These are phyloP conservation scores for Laburnicola sp. DNA, from an alignment of 2,329 filamentous ascomycete genomes.

Conservation along the genomic window DNA sequence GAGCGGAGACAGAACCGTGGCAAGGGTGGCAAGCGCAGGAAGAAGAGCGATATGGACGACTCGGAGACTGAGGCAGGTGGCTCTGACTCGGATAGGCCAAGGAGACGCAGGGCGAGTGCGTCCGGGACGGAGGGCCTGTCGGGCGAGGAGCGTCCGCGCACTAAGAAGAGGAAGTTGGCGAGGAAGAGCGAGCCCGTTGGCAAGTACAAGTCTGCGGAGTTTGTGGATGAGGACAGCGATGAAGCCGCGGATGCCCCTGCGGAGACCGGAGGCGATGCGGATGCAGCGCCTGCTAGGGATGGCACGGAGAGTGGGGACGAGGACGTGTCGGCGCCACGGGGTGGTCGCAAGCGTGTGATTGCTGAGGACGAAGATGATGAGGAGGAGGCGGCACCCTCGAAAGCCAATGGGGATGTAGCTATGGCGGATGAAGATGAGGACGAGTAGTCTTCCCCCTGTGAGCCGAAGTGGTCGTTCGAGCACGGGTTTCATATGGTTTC, in stretches of 20 bases:
- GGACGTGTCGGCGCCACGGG: slow-evolving; percentile 25
- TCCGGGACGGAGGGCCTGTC: slow-evolving; percentile 47
- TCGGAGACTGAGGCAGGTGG: slow-evolving; percentile 50
- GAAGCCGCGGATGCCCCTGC: slow-evolving; percentile 29
- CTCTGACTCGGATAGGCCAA: slow-evolving; percentile 42
- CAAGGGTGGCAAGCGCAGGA: slow-evolving; percentile 58
- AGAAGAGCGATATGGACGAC: slow-evolving; percentile 58
- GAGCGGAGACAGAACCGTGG: slow-evolving; percentile 56
- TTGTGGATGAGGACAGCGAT: slow-evolving; percentile 70
- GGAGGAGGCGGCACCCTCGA: slow-evolving; percentile 6
- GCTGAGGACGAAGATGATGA: slow-evolving; percentile 42
- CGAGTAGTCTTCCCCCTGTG: slow-evolving; percentile 19
- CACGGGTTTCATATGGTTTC: background rate
- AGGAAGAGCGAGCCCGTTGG: slow-evolving; percentile 51
- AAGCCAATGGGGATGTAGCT: slow-evolving; percentile 16
- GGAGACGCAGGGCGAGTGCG: slow-evolving; percentile 41
- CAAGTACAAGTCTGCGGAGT: slow-evolving; percentile 86
- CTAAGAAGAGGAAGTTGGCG: slow-evolving; percentile 65
- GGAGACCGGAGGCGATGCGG: slow-evolving; percentile 19
- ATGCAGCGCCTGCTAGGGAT: slow-evolving; percentile 1
- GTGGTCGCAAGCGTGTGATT: slow-evolving; percentile 37
- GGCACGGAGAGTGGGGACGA: slow-evolving; percentile 30
- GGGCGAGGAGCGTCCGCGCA: slow-evolving; percentile 63
- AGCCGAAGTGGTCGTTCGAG: background rate
- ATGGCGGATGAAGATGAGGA: slow-evolving; percentile 39